phyloP scores from a whole-genome alignment of 495 filamentous ascomycete species.

The Podospora pseudoanserina region DNA sequence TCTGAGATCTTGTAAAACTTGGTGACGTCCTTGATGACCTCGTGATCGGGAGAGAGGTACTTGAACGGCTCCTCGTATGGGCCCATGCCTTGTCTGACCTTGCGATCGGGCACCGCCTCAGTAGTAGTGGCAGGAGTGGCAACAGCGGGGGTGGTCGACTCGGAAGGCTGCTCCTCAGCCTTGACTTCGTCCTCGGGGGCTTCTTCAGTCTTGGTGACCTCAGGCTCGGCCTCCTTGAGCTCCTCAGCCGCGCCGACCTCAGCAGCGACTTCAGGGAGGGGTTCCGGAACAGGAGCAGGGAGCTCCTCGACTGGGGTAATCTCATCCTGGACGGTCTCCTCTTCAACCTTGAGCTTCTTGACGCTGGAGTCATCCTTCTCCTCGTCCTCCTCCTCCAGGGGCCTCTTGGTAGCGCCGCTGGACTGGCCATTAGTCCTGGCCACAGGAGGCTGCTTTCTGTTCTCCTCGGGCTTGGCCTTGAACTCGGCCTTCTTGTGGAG shows the following conservation, averaged over 20 bases:
- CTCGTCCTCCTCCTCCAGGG: constrained; percentile 31
- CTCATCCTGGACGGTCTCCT: constrained; percentile 29
- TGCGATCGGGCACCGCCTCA: constrained; percentile 19
- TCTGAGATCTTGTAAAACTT: constrained; percentile 77
- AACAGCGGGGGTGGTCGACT: constrained; percentile 19
- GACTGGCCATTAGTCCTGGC: constrained; percentile 42
- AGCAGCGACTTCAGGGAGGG: constrained; percentile 24
- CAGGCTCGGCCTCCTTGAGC: constrained; percentile 10
- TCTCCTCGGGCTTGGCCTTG: constrained; percentile 72
- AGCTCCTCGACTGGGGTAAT: constrained; percentile 24
- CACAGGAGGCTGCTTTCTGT: constrained; percentile 51
- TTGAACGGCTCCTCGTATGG: constrained; percentile 87
- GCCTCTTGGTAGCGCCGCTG: constrained; percentile 36
- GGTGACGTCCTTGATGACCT: constrained; percentile 69
- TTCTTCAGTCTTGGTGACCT: background rate
- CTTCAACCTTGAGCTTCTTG: constrained; percentile 39
- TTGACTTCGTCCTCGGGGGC: constrained; percentile 17
- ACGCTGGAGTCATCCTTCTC: constrained; percentile 30
- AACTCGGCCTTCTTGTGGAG: constrained; percentile 90
- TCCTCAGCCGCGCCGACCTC: constrained; percentile 27
- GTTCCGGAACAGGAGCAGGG: constrained; percentile 20
- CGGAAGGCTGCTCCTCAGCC: constrained; percentile 17
- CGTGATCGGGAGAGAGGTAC: constrained; percentile 68
- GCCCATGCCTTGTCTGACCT: constrained; percentile 40
- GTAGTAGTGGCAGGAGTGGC: constrained; percentile 15